Percentiles rank a stretch among this genome's conserved stretches.
Evolutionary conservation across 768 basidiomycete genomes (phyloP).

Genomic region (Lyophyllum semitale): DNA sequence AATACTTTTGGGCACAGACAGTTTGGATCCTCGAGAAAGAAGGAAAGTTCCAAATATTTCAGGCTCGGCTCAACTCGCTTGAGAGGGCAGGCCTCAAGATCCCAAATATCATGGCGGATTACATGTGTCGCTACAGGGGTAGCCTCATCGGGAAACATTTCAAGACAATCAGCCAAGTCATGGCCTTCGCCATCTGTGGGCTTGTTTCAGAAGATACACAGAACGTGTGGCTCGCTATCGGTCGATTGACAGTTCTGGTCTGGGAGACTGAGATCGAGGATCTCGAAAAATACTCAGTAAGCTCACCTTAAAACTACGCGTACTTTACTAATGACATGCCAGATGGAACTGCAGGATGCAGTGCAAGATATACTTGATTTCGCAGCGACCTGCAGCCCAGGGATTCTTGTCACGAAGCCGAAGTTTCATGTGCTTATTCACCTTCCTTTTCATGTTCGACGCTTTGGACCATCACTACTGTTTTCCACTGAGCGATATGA

Average conservation of each 20-base stretch:
- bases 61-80: not conserved
- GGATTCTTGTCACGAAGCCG: slow-evolving; percentile 27
- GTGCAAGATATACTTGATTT: slow-evolving; percentile 31
- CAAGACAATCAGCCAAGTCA: not conserved
- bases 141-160: not conserved
- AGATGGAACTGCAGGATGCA: slow-evolving; percentile 21
- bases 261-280: not conserved
- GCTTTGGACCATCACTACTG: slow-evolving; percentile 28
- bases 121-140: not conserved
- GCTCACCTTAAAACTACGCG: not conserved
- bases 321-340: not conserved
- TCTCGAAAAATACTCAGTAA: not conserved
- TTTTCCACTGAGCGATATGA: slow-evolving; percentile 33
- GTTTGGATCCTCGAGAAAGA: not conserved
- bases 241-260: not conserved
- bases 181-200: not conserved
- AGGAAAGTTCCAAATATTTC: not conserved
- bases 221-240: not conserved
- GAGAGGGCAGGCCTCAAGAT: not conserved
- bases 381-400: slow-evolving; percentile 24
- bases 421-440: slow-evolving; percentile 33
- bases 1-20: not conserved
- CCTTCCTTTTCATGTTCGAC: slow-evolving; percentile 24
- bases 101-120: not conserved
- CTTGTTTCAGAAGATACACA: not conserved